Base-by-base conservation (phyloP, 768 basidiomycete genomes). In the Candolleomyces efflorescens region DNA sequence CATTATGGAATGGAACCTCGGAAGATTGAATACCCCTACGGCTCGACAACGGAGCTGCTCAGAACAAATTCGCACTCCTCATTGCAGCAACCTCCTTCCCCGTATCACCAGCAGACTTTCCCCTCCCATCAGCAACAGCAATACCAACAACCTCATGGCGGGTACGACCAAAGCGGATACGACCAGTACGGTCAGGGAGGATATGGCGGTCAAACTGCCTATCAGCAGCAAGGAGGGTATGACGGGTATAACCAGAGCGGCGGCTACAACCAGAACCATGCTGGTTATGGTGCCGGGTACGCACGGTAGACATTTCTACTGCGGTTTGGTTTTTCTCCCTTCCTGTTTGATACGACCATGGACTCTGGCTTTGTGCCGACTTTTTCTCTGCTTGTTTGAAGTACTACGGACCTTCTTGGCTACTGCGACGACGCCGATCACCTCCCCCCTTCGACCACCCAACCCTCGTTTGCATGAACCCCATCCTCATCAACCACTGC, bases 201-300 rank as follows among this genome's bases (percentile, higher is more conserved):
- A 54, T 18, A 17, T n/a, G 18, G 20, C 15, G 18, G 27, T 18
- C 36, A 32, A 47, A 7, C 41, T 18, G 22, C 53, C 17, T 24
- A 43, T 13, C 26, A 50, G 24, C 48, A 51, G 47, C 20, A 46
- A 10, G 7, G 26, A 44, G 18, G 49, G 22, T 15, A 59, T 44
- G 36, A 53, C 43, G 12, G 41, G 5, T 60, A 60, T 46, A 38
- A 60, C 32, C 59, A 50, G 2, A 46, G 18, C 45, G 23, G 13
- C 23, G 46, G 18, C 18, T 48, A 48, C 23, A 23, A 23, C 46
- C 23, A 48, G n/a, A 24, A 24, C 46, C 46, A 24, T 48, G n/a
- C 13, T 6, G 23, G 18, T n/a, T 18, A 18, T 23, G 46, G 24
- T 48, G 32, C 32, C 32, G 32, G 32, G 32, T 32, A 32, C 32